Evolutionary conservation across 164 flowering plant species (phyloP).

Genomic region (Vitis labrusca): DNA sequence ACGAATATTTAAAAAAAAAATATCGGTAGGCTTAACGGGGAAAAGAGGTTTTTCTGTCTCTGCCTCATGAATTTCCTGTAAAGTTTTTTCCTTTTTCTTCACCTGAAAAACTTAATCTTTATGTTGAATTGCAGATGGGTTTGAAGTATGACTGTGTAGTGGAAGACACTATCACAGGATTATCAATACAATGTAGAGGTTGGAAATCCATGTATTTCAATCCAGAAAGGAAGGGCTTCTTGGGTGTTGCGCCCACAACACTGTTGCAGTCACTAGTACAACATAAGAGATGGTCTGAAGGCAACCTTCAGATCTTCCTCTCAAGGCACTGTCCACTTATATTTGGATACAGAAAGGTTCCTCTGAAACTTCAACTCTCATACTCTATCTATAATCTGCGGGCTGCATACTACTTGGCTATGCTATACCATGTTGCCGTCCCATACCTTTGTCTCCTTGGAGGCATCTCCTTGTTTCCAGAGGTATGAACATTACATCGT

Average conservation of each 20-base stretch:
- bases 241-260: conserved; percentile 30
- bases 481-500: conserved; percentile 9
- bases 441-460: conserved; percentile 26
- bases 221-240: conserved; percentile 22
- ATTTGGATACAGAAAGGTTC: conserved; percentile 23
- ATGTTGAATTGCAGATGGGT: conserved; percentile 31
- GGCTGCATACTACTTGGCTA: conserved; percentile 26
- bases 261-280: conserved; percentile 26
- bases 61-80: too few species aligned
- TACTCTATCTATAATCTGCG: conserved; percentile 25
- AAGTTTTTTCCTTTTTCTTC: too few species aligned
- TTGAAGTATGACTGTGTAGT: conserved; percentile 33
- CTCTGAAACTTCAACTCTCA: conserved; percentile 25
- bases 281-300: conserved; percentile 37
- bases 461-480: conserved; percentile 29
- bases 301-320: conserved; percentile 28
- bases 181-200: conserved; percentile 21
- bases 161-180: conserved; percentile 41
- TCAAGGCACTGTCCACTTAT: conserved; percentile 25
- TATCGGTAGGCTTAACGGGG: conserved; percentile 20
- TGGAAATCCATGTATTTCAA: conserved; percentile 21
- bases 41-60: conserved; percentile 25
- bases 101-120: too few species aligned
- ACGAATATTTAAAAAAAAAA: too few species aligned
- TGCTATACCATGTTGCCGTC: conserved; percentile 19